Evolutionary conservation across 352 stramenopile species (phyloP), one percentile per base, ranked within the genome.

Genomic region (Aphanomyces invadans): DNA sequence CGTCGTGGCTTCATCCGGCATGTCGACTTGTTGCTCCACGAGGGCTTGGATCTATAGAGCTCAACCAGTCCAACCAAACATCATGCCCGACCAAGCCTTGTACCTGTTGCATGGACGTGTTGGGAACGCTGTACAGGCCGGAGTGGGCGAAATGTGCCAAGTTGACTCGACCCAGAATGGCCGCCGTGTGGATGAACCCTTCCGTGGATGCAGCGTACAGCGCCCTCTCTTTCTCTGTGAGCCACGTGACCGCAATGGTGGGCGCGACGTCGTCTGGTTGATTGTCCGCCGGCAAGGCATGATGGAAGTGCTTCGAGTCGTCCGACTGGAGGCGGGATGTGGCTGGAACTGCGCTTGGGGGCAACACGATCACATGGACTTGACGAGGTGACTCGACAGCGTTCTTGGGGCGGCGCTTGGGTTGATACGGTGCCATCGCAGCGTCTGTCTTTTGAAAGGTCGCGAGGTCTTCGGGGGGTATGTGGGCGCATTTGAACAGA

Each of bases 401-500:
- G 7, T 15, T 15, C 23, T 67, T 67, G 49, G 55, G 42, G 25
- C 31, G n/a, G 45, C 60, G 45, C 11, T 44, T 4, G 19, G 19
- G 49, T n/a, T 57, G 21, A 26, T 38, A 26, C 10, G 60, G 60
- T 4, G 54, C 42, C 28, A 67, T 49, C 11, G 32, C 29, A 9
- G 21, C 12, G 49, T 57, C 29, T n/a, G 29, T 33, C 33, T 49
- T 44, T 23, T 31, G 60, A 21, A 67, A 57, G n/a, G 60, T 44
- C 21, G 46, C 26, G 33, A 67, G 46, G 29, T 25, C 60, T n/a
- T 31, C 60, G 1, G 33, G 21, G 11, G 60, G 60, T 0, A 67
- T 25, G 49, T 67, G 48, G 2, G 26, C 11, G 49, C 60, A 67
- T 17, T 67, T 67, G 15, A 57, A 57, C 29, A 67, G 33, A 44